Conservation (phyloP, 345 rosid species). For the Pistacia atlantica region DNA sequence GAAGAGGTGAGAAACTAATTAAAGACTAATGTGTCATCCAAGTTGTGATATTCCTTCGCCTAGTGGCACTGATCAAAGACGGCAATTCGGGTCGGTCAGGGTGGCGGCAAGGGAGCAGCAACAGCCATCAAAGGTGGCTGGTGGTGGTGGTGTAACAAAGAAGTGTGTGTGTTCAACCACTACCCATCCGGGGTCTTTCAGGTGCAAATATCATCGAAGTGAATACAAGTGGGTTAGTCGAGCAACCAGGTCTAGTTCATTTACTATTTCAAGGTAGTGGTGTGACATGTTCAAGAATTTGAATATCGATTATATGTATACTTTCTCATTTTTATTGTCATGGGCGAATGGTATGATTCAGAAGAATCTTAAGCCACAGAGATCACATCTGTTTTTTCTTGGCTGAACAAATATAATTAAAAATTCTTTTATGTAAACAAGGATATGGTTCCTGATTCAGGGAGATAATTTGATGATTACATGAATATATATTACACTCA, state of each 20-base stretch:
- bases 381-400: background rate
- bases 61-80: background rate
- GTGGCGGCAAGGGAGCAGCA: background rate
- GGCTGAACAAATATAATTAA: too few species aligned
- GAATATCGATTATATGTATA: background rate
- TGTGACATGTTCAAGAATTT: background rate
- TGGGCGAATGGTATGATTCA: background rate
- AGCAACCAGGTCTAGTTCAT: background rate
- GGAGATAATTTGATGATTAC: background rate
- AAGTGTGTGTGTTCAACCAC: conserved; percentile 34
- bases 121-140: background rate
- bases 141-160: conserved; percentile 16
- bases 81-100: background rate
- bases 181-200: conserved; percentile 47
- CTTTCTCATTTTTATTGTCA: background rate
- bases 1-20: background rate
- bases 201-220: conserved; percentile 35
- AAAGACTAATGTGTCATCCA: conserved; percentile 15
- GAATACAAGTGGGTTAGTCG: conserved; percentile 28
- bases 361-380: background rate
- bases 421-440: too few species aligned
- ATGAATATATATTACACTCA: background rate
- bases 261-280: background rate
- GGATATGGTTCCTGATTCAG: background rate
- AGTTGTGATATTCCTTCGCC: background rate